These are phyloP conservation scores for Lippia alba DNA, from an alignment of 305 asterid species.

Conservation along the genomic window DNA sequence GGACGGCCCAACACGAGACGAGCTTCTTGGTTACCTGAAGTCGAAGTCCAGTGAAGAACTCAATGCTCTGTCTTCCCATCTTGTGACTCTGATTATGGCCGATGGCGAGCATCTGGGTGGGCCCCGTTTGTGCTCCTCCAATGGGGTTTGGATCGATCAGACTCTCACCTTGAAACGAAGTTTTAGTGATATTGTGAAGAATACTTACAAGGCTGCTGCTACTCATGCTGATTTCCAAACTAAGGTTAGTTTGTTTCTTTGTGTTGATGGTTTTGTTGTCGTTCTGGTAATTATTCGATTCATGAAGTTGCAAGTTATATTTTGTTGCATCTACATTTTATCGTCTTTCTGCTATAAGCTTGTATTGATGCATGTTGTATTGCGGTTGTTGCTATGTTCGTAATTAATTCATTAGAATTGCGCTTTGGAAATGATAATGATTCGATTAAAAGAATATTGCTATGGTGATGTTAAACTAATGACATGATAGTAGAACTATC, in stretches of 20 bases:
- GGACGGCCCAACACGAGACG: slow-evolving; percentile 57
- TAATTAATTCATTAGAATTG: too few species aligned
- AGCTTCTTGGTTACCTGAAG: slow-evolving; percentile 57
- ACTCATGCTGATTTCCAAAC: slow-evolving; percentile 61
- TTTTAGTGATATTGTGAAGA: slow-evolving; percentile 53
- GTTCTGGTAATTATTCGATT: too few species aligned
- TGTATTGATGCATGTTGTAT: too few species aligned
- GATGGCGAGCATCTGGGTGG: slow-evolving; percentile 71
- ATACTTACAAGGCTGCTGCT: slow-evolving; percentile 60
- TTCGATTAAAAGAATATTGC: too few species aligned
- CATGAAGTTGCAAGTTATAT: too few species aligned
- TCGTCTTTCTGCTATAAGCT: too few species aligned
- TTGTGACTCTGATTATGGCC: slow-evolving; percentile 48
- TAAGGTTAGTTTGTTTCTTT: slow-evolving; percentile 66
- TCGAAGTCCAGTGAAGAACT: slow-evolving; percentile 52
- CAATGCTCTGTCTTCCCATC: slow-evolving; percentile 54
- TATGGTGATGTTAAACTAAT: too few species aligned
- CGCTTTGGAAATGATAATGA: too few species aligned
- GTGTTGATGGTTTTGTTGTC: too few species aligned
- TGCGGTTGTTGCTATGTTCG: too few species aligned
- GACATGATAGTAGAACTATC: too few species aligned
- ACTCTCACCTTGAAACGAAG: slow-evolving; percentile 52
- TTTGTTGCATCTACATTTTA: too few species aligned
- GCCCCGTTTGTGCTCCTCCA: slow-evolving; percentile 66
- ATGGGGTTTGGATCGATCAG: slow-evolving; percentile 77